These are phyloP conservation scores for Passalora sequoiae DNA, from an alignment of 2,329 filamentous ascomycete genomes.

Conservation along the genomic window DNA sequence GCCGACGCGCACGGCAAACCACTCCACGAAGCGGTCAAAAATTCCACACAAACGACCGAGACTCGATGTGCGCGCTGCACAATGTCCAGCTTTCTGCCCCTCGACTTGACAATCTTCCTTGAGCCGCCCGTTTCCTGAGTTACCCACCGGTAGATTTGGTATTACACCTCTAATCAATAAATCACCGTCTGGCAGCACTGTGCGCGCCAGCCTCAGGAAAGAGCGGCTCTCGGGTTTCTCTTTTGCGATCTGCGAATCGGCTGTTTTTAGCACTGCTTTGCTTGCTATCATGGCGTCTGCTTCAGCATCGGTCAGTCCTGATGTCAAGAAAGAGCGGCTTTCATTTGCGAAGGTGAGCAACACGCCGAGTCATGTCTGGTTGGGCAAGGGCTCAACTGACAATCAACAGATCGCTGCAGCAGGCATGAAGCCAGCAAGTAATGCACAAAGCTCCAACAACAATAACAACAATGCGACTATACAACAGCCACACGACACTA, in stretches of 20 bases:
- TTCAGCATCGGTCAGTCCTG: slow-evolving; percentile 19
- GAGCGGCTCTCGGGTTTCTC: slow-evolving; percentile 31
- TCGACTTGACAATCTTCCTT: slow-evolving; percentile 47
- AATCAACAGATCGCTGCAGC: slow-evolving; percentile 29
- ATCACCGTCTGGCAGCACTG: slow-evolving; percentile 30
- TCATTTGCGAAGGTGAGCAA: slow-evolving; percentile 36
- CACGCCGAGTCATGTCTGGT: not conserved
- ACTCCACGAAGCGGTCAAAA: slow-evolving; percentile 4
- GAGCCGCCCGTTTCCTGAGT: slow-evolving; percentile 44
- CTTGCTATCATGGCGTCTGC: slow-evolving; percentile 32
- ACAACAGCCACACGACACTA: slow-evolving; percentile 19
- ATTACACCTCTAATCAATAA: slow-evolving; percentile 12
- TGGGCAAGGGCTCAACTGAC: slow-evolving; percentile 10
- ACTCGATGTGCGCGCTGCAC: slow-evolving; percentile 45
- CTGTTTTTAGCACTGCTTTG: slow-evolving; percentile 1
- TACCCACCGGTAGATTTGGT: slow-evolving; percentile 28
- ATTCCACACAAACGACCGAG: slow-evolving; percentile 12
- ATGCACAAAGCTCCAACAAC: slow-evolving; percentile 16
- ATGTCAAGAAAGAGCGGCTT: slow-evolving; percentile 28
- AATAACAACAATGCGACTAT: slow-evolving; percentile 9
- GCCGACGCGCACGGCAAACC: not conserved
- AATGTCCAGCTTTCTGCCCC: slow-evolving; percentile 46
- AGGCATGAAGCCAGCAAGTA: slow-evolving; percentile 28
- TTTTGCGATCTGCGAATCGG: not conserved
- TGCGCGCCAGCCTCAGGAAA: slow-evolving; percentile 34